A percentile compares a stretch with the other conserved stretches of the same genome.
Conservation (phyloP, 2,329 filamentous ascomycete species). For the Botrytis galanthina region DNA sequence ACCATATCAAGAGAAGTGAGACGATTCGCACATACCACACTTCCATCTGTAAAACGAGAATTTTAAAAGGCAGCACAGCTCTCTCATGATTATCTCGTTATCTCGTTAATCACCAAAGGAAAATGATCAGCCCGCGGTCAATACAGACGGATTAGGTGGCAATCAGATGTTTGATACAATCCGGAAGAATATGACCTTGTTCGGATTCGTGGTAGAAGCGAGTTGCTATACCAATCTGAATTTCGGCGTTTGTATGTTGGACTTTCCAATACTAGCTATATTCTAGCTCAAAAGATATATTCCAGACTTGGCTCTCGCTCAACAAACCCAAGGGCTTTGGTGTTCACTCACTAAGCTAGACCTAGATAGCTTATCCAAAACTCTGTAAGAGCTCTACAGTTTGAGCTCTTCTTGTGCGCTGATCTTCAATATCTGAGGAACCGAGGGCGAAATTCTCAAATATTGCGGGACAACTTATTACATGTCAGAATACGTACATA, state of each 20-base stretch:
- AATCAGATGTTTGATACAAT: background rate
- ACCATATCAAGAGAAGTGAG: background rate
- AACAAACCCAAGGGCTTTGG: background rate
- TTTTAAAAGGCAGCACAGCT: background rate
- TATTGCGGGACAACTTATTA: background rate
- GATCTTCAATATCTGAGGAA: background rate
- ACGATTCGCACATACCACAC: background rate
- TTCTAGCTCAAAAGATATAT: background rate
- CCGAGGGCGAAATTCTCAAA: background rate
- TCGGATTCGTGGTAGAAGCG: background rate
- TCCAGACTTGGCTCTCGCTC: background rate
- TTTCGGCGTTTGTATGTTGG: background rate
- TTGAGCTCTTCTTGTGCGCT: conserved; percentile 7
- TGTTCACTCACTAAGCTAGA: conserved; percentile 1
- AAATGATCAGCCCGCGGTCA: background rate
- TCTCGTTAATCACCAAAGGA: background rate
- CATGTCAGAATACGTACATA: conserved; percentile 10
- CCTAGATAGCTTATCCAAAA: background rate
- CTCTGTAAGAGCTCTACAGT: background rate
- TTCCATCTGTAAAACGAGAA: background rate
- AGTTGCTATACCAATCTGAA: background rate
- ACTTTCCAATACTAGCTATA: background rate
- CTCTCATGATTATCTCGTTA: background rate
- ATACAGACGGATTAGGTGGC: background rate
- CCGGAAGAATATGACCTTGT: background rate